Base-by-base conservation (phyloP, 306 rosid genomes). In the Acacia melanoxylon region DNA sequence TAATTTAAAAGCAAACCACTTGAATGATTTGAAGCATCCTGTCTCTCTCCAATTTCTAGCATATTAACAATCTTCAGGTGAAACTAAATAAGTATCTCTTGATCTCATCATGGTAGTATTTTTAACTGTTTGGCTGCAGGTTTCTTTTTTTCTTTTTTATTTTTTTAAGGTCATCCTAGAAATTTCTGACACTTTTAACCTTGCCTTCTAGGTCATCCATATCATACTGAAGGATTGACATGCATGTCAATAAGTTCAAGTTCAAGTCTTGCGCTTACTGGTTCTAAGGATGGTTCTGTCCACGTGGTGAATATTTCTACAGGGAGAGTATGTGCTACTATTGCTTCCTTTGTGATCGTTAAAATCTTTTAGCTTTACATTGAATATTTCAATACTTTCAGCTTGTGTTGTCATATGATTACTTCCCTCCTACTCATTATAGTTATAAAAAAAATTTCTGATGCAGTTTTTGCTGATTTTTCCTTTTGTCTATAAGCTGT, bases 201-300 rank as follows among this genome's bases (percentile, higher is more conserved):
- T 54, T 89, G 45, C 81, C 74, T 77, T 86, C 52, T 70, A 95
- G 99, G 98, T 61, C 91, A 95, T 78, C 97, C 94, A 2, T 93
- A 89, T 89, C 98, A 95, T 72, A 83, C 91, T 5, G 86, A 87
- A 79, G 97, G 92, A 59, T 76, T 95, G 88, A 93, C 98, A 73
- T 93, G 94, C 77, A 83, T 95, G 91, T 83, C 98, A 31, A 85
- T 95, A 78, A 92, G 85, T 87, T 83, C 94, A 33, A 91, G 87
- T 83, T 95, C 98, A 25, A 80, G 88, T 40, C 87, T 91, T 72
- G 98, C 93, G 46, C 82, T 93, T 73, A 85, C 98, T 77, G 98
- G 98, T 86, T 91, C 98, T 59, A 86, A 81, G 85, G 97, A 95
- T 88, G 93, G 96, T 67, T 93, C 95, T 79, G 87, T 87, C 51